Conservation (phyloP, 2,329 filamentous ascomycete species). For the Fusarium sp. region DNA sequence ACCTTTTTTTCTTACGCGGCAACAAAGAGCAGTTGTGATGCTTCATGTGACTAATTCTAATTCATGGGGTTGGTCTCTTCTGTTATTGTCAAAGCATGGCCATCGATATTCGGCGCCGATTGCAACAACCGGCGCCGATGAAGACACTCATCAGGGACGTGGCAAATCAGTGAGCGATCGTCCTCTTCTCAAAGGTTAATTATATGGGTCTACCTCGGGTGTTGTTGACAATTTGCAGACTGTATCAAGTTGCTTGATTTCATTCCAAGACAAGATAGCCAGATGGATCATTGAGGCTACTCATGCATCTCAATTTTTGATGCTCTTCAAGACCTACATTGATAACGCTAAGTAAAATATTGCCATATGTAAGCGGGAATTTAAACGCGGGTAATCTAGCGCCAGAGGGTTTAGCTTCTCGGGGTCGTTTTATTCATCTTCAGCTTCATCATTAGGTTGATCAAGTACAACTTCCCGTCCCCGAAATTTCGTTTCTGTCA, state of each 20-base stretch:
- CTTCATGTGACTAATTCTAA: slow-evolving; percentile 11
- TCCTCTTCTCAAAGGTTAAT: slow-evolving; percentile 15
- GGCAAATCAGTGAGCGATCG: slow-evolving; percentile 21
- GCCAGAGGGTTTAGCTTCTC: slow-evolving; percentile 5
- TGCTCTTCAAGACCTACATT: background rate
- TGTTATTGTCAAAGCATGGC: slow-evolving; percentile 6
- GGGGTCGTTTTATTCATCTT: slow-evolving; percentile 5
- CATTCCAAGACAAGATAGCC: background rate
- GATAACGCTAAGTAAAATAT: slow-evolving; percentile 12
- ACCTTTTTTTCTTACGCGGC: background rate
- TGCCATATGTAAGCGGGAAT: slow-evolving; percentile 31
- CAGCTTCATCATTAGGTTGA: background rate
- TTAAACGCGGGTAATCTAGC: slow-evolving; percentile 11
- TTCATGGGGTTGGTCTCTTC: background rate
- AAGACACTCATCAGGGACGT: slow-evolving; percentile 18
- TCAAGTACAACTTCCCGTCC: slow-evolving; percentile 5
- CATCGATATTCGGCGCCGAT: slow-evolving; percentile 28
- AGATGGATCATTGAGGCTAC: background rate
- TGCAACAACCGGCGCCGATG: slow-evolving; percentile 27
- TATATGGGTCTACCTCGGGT: slow-evolving; percentile 20
- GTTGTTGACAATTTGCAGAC: background rate
- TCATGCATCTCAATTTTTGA: background rate
- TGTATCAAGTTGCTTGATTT: background rate
- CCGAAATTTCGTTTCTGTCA: slow-evolving; percentile 20
- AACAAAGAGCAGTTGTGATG: background rate